Evolutionary conservation across 2,329 filamentous ascomycete genomes (phyloP).

Genomic region (Hysterium pulicare): DNA sequence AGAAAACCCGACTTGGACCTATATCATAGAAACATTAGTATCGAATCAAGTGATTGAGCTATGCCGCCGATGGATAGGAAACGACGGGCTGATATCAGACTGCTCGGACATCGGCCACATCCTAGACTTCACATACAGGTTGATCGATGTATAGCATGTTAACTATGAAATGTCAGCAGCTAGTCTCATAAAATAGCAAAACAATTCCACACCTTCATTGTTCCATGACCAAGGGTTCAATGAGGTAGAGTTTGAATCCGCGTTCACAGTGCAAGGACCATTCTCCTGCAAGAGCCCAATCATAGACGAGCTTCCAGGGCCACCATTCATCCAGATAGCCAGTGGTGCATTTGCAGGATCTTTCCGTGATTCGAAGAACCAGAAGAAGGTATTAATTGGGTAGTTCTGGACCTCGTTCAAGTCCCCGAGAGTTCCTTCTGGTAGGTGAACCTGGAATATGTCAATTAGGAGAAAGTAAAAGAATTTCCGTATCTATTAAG

Average conservation of each 20-base stretch:
- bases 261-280: conserved; percentile 53
- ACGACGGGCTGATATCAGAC: too few species aligned
- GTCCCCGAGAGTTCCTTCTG: conserved; percentile 42
- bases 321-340: conserved; percentile 60
- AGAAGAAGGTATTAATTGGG: conserved; percentile 60
- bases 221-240: conserved; percentile 62
- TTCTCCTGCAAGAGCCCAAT: conserved; percentile 45
- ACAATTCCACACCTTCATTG: conserved; percentile 42
- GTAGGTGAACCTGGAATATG: conserved; percentile 46
- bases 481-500: neutral
- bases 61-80: too few species aligned
- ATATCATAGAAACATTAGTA: too few species aligned
- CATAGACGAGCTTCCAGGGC: conserved; percentile 54
- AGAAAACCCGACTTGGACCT: conserved; percentile 54
- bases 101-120: too few species aligned
- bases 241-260: conserved; percentile 50
- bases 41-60: conserved; percentile 49
- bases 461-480: neutral
- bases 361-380: conserved; percentile 61
- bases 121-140: too few species aligned
- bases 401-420: conserved; percentile 44
- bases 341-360: conserved; percentile 55
- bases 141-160: conserved; percentile 63
- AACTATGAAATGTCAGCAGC: conserved; percentile 12
- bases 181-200: conserved; percentile 43